These are phyloP conservation scores for Mortierella sp. DNA, from an alignment of 371 early-diverging fungal genomes.

Conservation along the genomic window DNA sequence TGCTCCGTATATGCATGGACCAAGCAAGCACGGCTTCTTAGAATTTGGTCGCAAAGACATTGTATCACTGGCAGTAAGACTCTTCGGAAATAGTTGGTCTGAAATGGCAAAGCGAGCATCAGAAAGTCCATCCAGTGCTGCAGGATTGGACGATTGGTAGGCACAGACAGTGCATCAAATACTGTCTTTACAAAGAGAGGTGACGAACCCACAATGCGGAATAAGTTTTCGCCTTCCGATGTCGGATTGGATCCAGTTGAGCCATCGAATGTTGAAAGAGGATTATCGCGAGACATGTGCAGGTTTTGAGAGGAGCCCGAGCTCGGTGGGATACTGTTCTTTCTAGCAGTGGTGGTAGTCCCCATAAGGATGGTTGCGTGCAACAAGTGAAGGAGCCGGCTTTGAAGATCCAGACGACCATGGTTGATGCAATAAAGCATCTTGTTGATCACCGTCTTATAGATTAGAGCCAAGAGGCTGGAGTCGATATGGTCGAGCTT, in stretches of 20 bases:
- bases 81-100: conserved; percentile 68
- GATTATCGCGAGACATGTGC: conserved; percentile 22
- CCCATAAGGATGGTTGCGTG: conserved; percentile 67
- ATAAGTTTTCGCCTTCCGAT: conserved; percentile 28
- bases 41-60: conserved; percentile 72
- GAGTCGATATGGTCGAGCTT: conserved; percentile 66
- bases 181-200: conserved; percentile 71
- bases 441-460: conserved; percentile 66
- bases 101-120: conserved; percentile 67
- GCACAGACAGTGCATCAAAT: conserved; percentile 66
- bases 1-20: conserved; percentile 32
- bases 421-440: conserved; percentile 69
- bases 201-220: conserved; percentile 55
- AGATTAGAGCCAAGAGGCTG: conserved; percentile 63
- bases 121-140: conserved; percentile 85
- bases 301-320: conserved; percentile 13
- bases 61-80: conserved; percentile 72
- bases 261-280: conserved; percentile 37
- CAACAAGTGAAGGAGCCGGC: conserved; percentile 75
- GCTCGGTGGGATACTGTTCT: conserved; percentile 1
- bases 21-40: conserved; percentile 55
- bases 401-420: conserved; percentile 73
- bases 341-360: conserved; percentile 30
- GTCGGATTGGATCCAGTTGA: conserved; percentile 8
- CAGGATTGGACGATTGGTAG: conserved; percentile 72